Base-by-base conservation (phyloP, 2,329 filamentous ascomycete species). In the Lasiodiplodia theobromae region DNA sequence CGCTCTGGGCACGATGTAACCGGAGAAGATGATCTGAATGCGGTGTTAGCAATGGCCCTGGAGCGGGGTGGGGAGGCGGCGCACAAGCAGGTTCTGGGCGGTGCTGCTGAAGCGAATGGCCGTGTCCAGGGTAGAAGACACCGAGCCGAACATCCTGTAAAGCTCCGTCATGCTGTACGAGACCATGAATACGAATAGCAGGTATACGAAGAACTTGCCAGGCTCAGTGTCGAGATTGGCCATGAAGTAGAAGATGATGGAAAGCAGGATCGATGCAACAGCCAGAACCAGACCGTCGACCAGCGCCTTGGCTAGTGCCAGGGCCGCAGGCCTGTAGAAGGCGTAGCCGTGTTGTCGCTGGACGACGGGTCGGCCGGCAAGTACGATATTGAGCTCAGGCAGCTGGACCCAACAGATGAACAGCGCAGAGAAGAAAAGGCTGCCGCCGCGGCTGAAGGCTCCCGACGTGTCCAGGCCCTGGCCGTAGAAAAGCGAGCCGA, bases 281-380 rank as follows among this genome's bases (percentile, higher is more conserved):
- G 88, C 66, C 1, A 89, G 72, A 4, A 89, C 81, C 0, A 87
- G 85, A 1, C 86, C 78, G 69, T 87, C 85, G 10, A 83, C 82
- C n/a, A 81, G 37, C 91, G 71, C 78, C 94, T 95, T 84, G 92
- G 96, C 38, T 86, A 81, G 72, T 93, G 84, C 14, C 86, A 82
- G 74, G 91, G 93, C 91, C 7, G 91, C 93, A 0, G 94, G 93
- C 74, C 96, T 93, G 75, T 96, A 96, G 31, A 97, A 86, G n/a
- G 93, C 93, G 76, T 91, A 73, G 97, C 96, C 0, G 92, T 91
- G 31, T 89, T 84, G 21, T 88, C 88, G 12, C 78, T 81, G 72
- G 89, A 91, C 0, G 87, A 71, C 84, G 2, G 91, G 74, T 2
- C 51, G 51, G 5, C 8, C 11, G 6, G 10, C 10, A 7, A 25